phyloP scores from a whole-genome alignment of 2,329 filamentous ascomycete genomes.

The Diplocarpon mali region DNA sequence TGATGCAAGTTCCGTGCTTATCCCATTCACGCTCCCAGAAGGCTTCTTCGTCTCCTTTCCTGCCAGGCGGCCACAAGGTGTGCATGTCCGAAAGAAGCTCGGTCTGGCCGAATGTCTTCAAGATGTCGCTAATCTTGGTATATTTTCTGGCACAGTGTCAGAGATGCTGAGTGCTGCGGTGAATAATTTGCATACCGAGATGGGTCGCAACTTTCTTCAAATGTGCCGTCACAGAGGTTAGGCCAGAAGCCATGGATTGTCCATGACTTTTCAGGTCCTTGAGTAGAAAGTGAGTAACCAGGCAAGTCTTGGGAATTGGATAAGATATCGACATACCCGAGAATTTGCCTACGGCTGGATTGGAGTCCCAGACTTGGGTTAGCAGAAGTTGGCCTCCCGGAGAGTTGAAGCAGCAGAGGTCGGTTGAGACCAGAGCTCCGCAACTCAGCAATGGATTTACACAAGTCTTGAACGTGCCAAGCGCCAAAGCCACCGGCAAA shows the following conservation, averaged over 20 bases:
- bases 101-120: constrained; percentile 41
- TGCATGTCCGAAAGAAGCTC: constrained; percentile 56
- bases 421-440: constrained; percentile 45
- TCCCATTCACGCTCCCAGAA: constrained; percentile 69
- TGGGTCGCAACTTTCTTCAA: constrained; percentile 53
- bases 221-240: constrained; percentile 58
- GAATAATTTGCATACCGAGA: constrained; percentile 29
- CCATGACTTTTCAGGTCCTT: constrained; percentile 35
- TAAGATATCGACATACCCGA: neutral
- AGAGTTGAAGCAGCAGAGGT: constrained; percentile 66
- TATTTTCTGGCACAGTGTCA: constrained; percentile 32
- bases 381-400: constrained; percentile 61
- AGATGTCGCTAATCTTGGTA: constrained; percentile 51
- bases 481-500: constrained; percentile 12
- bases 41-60: constrained; percentile 29
- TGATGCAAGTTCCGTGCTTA: constrained; percentile 64
- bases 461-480: constrained; percentile 19
- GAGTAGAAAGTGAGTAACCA: neutral
- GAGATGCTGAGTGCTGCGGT: neutral
- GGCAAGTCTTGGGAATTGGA: neutral
- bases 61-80: constrained; percentile 46
- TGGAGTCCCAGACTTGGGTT: constrained; percentile 70
- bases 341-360: constrained; percentile 37
- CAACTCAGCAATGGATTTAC: constrained; percentile 31
- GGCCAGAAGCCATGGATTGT: constrained; percentile 61